A percentile compares a stretch with the other conserved stretches of the same genome.
Conservation (phyloP, 1,284 basidiomycete species). For the Moesziomyces sp. region DNA sequence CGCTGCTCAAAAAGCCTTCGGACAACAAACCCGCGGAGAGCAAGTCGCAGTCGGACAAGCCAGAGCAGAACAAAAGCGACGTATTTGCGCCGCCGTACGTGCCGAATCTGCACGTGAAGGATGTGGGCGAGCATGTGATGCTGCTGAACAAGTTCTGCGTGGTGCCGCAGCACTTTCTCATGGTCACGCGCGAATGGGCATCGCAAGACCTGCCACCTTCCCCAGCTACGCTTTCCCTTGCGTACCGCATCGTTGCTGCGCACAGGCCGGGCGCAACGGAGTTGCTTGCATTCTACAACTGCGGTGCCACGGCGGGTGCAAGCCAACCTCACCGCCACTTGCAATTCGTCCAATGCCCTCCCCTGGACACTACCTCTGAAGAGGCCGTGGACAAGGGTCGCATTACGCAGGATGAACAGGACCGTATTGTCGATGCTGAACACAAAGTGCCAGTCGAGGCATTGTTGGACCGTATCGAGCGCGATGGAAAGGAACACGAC, state of each 20-base stretch:
- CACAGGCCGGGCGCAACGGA: constrained; percentile 36
- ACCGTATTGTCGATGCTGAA: constrained; percentile 20
- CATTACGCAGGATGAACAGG: constrained; percentile 31
- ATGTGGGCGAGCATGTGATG: constrained; percentile 51
- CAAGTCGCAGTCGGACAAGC: constrained; percentile 8
- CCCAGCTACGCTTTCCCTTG: constrained; percentile 51
- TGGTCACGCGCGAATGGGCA: constrained; percentile 61
- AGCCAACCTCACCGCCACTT: constrained; percentile 63
- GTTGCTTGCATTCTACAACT: constrained; percentile 64
- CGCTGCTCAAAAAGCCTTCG: constrained; percentile 59
- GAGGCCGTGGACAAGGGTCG: constrained; percentile 4
- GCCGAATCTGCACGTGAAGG: constrained; percentile 58
- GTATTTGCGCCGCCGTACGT: constrained; percentile 67
- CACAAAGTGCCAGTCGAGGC: constrained; percentile 57
- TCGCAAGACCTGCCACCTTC: constrained; percentile 61
- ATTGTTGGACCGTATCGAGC: constrained; percentile 55
- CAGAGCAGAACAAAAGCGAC: constrained; percentile 56
- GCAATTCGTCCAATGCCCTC: constrained; percentile 59
- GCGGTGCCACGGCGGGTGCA: constrained; percentile 58
- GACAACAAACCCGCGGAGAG: constrained; percentile 12
- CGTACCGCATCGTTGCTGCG: constrained; percentile 51
- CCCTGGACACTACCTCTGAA: constrained; percentile 13
- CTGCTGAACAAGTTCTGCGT: constrained; percentile 67
- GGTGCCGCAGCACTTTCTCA: constrained; percentile 61
- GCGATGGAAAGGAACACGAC: constrained; percentile 59